phyloP scores from a whole-genome alignment of 1,139 yeast genomes.

The Komagataea norvegica region DNA sequence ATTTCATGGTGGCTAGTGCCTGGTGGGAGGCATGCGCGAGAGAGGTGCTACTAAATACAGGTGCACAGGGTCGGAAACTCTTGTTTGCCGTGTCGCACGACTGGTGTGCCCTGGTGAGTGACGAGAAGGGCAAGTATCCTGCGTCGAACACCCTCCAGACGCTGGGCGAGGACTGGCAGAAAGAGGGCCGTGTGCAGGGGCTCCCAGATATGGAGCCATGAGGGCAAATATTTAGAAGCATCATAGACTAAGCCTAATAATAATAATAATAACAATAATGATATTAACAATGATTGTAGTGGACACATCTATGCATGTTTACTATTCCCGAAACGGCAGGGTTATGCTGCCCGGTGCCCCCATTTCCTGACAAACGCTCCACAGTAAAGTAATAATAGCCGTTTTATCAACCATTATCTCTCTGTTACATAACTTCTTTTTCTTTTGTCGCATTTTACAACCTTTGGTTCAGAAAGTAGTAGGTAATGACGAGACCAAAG shows the following conservation, averaged over 20 bases:
- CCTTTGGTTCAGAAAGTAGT: not conserved
- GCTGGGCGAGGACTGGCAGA: conserved; percentile 72
- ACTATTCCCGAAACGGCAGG: not conserved
- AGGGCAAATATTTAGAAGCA: conserved; percentile 8
- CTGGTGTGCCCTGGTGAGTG: conserved; percentile 49
- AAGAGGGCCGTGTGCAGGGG: conserved; percentile 39
- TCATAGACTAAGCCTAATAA: too few species aligned
- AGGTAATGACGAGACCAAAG: conserved; percentile 23
- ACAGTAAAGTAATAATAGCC: not conserved
- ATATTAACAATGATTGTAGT: too few species aligned
- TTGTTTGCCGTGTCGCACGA: conserved; percentile 40
- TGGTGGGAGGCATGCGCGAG: conserved; percentile 91
- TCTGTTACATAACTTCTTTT: too few species aligned
- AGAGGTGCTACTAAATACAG: conserved; percentile 52
- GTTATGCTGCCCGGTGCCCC: conserved; percentile 1
- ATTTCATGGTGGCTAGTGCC: conserved; percentile 64
- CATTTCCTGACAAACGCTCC: too few species aligned
- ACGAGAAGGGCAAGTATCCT: conserved; percentile 43
- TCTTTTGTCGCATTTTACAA: too few species aligned
- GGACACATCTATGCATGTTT: too few species aligned
- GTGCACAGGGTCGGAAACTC: conserved; percentile 65
- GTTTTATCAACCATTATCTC: too few species aligned
- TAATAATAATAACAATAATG: too few species aligned
- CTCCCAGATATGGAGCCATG: conserved; percentile 51
- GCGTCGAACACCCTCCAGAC: conserved; percentile 75